Conservation (phyloP, 1,139 yeast species). For the Sugiyamaella japonica region DNA sequence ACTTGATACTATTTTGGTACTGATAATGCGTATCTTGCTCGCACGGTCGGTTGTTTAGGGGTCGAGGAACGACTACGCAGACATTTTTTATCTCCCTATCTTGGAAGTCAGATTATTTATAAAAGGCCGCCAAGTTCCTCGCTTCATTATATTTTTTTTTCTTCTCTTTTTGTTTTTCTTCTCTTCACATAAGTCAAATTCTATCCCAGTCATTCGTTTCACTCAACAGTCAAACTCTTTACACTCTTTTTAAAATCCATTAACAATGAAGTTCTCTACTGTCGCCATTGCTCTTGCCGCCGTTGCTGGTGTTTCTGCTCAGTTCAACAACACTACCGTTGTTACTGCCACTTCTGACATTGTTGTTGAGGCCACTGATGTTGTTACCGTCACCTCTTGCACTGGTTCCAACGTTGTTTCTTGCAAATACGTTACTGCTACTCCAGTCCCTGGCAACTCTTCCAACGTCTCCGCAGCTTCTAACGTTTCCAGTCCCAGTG, state of each 20-base stretch:
- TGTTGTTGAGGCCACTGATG: slow-evolving; percentile 24
- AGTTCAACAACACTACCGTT: slow-evolving; percentile 16
- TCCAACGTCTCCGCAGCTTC: slow-evolving; percentile 21
- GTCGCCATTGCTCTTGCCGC: slow-evolving; percentile 23
- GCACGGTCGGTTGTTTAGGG: not conserved
- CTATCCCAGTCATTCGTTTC: slow-evolving; percentile 13
- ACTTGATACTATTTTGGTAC: not conserved
- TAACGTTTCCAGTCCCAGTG: slow-evolving; percentile 27
- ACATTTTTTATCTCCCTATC: too few species aligned
- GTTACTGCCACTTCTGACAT: slow-evolving; percentile 23
- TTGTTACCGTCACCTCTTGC: slow-evolving; percentile 29
- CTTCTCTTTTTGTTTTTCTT: slow-evolving; percentile 9
- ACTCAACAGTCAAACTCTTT: slow-evolving; percentile 11
- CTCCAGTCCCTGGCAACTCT: slow-evolving; percentile 23
- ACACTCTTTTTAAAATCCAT: slow-evolving; percentile 6
- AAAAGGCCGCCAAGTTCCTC: slow-evolving; percentile 4
- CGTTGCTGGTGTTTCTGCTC: slow-evolving; percentile 22
- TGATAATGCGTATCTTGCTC: not conserved
- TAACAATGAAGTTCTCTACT: slow-evolving; percentile 23
- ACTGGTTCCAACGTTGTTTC: slow-evolving; percentile 32
- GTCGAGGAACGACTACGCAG: not conserved
- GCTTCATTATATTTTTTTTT: slow-evolving; percentile 1
- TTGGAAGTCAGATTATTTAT: not conserved
- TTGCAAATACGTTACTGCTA: slow-evolving; percentile 29
- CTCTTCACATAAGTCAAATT: slow-evolving; percentile 11